Evolutionary conservation across 768 basidiomycete species (phyloP).

Genomic region (Candolleomyces eurysporus): DNA sequence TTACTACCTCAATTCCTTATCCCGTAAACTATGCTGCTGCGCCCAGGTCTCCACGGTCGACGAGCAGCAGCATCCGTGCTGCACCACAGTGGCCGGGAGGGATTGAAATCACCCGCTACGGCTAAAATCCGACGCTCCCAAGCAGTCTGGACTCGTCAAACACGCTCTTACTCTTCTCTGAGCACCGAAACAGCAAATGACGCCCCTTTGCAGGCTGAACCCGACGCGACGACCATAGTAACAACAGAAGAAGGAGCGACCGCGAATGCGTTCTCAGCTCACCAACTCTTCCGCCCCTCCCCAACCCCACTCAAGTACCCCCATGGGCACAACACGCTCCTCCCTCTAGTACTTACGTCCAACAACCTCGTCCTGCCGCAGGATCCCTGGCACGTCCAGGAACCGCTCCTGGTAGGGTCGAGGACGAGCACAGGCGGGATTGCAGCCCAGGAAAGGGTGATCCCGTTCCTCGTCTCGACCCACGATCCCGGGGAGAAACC

Average conservation of each 20-base stretch:
- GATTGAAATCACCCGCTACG: not conserved
- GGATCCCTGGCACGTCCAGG: not conserved
- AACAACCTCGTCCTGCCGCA: conserved; percentile 27
- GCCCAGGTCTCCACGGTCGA: not conserved
- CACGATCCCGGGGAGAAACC: conserved; percentile 19
- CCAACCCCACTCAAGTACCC: conserved; percentile 20
- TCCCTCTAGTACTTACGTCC: conserved; percentile 24
- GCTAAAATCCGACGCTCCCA: not conserved
- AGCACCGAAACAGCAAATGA: too few relatives aligned
- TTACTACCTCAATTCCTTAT: too few relatives aligned
- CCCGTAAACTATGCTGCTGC: too few relatives aligned
- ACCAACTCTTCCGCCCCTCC: conserved; percentile 7
- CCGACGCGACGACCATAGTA: too few relatives aligned
- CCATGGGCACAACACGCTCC: conserved; percentile 20
- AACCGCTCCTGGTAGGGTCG: conserved; percentile 8
- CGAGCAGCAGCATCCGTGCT: not conserved
- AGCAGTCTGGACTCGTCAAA: not conserved
- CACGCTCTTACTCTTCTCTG: too few relatives aligned
- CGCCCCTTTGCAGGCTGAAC: too few relatives aligned
- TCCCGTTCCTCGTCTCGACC: conserved; percentile 25
- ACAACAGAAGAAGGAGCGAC: not conserved
- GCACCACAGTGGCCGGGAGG: not conserved
- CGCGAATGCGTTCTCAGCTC: not conserved
- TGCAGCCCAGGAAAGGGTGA: conserved; percentile 19
- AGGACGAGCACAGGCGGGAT: conserved; percentile 4